Evolutionary conservation across 768 basidiomycete species (phyloP).

Genomic region (Strobilomyces echinocephalus): DNA sequence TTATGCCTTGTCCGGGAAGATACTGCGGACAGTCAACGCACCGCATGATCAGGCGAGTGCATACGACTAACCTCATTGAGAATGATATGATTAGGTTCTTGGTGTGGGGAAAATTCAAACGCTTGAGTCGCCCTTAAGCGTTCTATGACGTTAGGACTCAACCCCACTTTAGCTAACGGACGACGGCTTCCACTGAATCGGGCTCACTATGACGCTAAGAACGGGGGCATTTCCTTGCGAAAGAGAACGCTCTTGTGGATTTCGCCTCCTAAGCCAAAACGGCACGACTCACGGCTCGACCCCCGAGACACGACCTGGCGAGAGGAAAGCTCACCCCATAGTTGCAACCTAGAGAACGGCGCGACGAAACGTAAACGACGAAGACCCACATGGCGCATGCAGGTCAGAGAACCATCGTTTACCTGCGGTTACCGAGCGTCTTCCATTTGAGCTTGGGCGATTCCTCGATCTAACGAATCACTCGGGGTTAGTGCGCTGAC

Average conservation of each 20-base stretch:
- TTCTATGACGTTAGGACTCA: slow-evolving; percentile 74
- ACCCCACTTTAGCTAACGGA: slow-evolving; percentile 6
- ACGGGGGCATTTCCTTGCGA: slow-evolving; percentile 64
- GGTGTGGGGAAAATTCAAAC: slow-evolving; percentile 61
- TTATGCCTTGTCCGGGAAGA: slow-evolving; percentile 86
- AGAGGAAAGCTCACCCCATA: slow-evolving; percentile 52
- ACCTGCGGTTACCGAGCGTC: slow-evolving; percentile 33
- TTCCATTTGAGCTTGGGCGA: slow-evolving; percentile 84
- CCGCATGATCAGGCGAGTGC: slow-evolving; percentile 2
- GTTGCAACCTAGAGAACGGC: slow-evolving; percentile 50
- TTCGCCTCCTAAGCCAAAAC: slow-evolving; percentile 56
- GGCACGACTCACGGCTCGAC: slow-evolving; percentile 3
- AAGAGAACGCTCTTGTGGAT: slow-evolving; percentile 65
- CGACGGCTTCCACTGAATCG: background rate
- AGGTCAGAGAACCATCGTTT: background rate
- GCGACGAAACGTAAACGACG: background rate
- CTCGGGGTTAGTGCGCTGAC: slow-evolving; percentile 15
- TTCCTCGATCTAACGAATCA: slow-evolving; percentile 56
- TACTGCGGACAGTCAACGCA: slow-evolving; percentile 48
- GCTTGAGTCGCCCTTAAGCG: slow-evolving; percentile 62
- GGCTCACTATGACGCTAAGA: slow-evolving; percentile 62
- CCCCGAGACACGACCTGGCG: background rate
- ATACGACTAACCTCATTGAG: slow-evolving; percentile 65
- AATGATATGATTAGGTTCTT: slow-evolving; percentile 81
- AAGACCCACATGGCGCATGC: background rate